phyloP scores from a whole-genome alignment of 345 rosid species.

The Populus davidiana region DNA sequence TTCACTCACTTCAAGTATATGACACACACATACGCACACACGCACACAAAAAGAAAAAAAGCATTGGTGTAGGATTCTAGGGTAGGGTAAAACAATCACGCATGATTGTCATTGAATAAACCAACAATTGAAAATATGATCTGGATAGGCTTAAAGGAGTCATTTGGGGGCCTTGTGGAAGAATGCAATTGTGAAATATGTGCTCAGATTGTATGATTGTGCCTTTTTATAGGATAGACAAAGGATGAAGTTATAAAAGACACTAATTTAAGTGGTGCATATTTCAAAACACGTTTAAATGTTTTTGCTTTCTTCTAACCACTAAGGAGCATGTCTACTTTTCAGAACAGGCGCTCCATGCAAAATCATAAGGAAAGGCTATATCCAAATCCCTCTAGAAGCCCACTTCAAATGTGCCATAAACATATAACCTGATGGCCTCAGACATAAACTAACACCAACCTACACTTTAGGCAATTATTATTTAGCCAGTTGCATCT shows the following conservation, averaged over 20 bases:
- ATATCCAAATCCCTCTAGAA: background rate
- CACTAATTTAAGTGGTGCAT: too few relatives aligned
- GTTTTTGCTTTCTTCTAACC: background rate
- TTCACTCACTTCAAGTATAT: background rate
- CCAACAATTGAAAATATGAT: background rate
- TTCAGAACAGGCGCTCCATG: background rate
- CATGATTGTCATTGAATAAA: background rate
- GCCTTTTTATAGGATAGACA: background rate
- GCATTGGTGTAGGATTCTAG: background rate
- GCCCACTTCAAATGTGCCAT: background rate
- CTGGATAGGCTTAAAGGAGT: background rate
- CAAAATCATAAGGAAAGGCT: background rate
- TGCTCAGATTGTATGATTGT: background rate
- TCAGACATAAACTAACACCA: background rate
- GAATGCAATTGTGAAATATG: background rate
- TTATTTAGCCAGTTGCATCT: constrained; percentile 2
- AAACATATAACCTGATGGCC: background rate
- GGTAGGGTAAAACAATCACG: background rate
- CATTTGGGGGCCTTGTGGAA: background rate
- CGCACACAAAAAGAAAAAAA: too few relatives aligned
- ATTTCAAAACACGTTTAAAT: too few relatives aligned
- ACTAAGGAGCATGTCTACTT: background rate
- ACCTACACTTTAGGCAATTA: constrained; percentile 2
- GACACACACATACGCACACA: background rate
- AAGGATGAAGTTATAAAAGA: too few relatives aligned